Conservation (phyloP, 2,329 filamentous ascomycete species). For the Penicillium sp. region DNA sequence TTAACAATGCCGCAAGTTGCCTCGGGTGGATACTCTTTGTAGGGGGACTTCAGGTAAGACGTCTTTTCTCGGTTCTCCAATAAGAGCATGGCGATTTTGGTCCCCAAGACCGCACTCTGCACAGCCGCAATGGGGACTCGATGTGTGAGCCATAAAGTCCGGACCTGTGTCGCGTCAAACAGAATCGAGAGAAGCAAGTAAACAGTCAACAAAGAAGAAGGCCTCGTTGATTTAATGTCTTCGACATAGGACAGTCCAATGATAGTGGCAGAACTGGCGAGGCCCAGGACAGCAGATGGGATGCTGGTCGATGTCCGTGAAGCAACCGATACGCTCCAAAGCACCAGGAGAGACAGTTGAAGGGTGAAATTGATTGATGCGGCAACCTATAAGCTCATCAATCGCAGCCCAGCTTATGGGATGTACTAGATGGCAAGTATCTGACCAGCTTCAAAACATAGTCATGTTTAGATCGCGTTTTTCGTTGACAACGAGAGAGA, state of each 20-base stretch:
- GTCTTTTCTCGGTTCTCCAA: neutral
- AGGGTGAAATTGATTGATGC: neutral
- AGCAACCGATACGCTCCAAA: neutral
- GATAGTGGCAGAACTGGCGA: neutral
- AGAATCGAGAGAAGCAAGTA: neutral
- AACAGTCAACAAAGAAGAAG: neutral
- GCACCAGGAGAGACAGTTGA: neutral
- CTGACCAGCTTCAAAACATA: neutral
- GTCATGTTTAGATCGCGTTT: neutral
- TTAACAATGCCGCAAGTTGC: neutral
- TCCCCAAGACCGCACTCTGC: neutral
- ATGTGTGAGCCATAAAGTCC: neutral
- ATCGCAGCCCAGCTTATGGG: neutral
- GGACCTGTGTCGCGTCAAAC: neutral
- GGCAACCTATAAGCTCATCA: neutral
- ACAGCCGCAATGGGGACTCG: neutral
- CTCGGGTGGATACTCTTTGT: neutral
- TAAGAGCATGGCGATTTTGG: neutral
- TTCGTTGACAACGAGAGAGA: neutral
- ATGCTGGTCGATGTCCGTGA: neutral
- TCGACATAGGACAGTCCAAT: neutral
- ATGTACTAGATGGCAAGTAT: neutral
- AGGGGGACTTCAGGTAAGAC: neutral
- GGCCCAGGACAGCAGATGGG: neutral
- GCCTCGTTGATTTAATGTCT: neutral